A percentile compares a stretch with the other conserved stretches of the same genome.
Evolutionary conservation across 768 basidiomycete species (phyloP).

Genomic region (Psilocybe cubensis): DNA sequence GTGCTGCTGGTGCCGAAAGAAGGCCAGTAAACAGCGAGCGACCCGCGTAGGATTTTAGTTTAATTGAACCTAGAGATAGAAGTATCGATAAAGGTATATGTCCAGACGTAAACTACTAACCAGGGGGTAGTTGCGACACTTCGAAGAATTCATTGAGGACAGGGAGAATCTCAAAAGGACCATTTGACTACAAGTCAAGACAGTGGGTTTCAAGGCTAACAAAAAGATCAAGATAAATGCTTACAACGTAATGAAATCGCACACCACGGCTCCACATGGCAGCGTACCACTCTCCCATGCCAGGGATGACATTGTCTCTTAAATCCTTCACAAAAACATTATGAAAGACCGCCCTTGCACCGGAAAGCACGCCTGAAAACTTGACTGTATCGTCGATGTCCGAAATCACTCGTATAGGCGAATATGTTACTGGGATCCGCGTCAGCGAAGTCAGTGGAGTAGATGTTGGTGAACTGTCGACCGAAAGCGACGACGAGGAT

Average conservation of each 20-base stretch:
- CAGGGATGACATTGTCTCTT: slow-evolving; percentile 77
- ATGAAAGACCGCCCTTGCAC: slow-evolving; percentile 81
- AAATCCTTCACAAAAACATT: slow-evolving; percentile 92
- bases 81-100: neutral
- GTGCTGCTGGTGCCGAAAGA: slow-evolving; percentile 77
- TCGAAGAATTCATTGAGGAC: slow-evolving; percentile 77
- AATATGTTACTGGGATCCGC: slow-evolving; percentile 57
- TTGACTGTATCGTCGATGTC: slow-evolving; percentile 97
- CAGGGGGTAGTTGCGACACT: slow-evolving; percentile 69
- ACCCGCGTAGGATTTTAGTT: slow-evolving; percentile 84
- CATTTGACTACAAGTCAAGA: slow-evolving; percentile 68
- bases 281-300: slow-evolving; percentile 82
- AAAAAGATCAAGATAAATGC: slow-evolving; percentile 30
- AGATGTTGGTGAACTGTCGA: slow-evolving; percentile 1
- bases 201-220: neutral
- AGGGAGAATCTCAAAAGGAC: slow-evolving; percentile 83
- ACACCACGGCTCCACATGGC: slow-evolving; percentile 72
- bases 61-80: slow-evolving; percentile 63
- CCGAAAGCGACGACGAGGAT: slow-evolving; percentile 8
- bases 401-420: slow-evolving; percentile 79
- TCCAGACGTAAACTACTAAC: slow-evolving; percentile 30
- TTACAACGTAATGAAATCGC: slow-evolving; percentile 86
- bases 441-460: slow-evolving; percentile 30
- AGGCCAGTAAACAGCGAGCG: slow-evolving; percentile 84
- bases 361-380: slow-evolving; percentile 72